phyloP scores from a whole-genome alignment of 371 early-diverging fungal species.

The Apophysomyces variabilis region DNA sequence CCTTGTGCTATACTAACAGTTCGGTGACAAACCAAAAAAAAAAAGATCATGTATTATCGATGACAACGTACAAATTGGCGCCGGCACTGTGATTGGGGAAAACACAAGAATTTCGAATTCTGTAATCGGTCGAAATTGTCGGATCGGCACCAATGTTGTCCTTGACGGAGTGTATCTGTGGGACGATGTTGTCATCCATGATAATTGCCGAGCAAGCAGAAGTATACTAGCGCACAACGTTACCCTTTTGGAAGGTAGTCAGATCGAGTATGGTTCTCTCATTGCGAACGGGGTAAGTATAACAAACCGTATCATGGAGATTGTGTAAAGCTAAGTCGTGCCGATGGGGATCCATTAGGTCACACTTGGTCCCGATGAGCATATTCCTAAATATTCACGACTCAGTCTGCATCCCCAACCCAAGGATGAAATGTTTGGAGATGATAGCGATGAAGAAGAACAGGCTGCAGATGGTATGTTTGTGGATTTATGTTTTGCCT shows the following conservation, averaged over 20 bases:
- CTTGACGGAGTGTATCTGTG: slow-evolving; percentile 86
- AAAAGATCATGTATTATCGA: slow-evolving; percentile 74
- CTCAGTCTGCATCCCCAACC: slow-evolving; percentile 61
- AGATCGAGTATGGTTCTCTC: slow-evolving; percentile 72
- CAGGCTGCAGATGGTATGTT: slow-evolving; percentile 44
- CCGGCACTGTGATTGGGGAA: slow-evolving; percentile 77
- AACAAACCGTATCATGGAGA: not conserved
- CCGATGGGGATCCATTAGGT: slow-evolving; percentile 45
- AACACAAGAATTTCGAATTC: slow-evolving; percentile 72
- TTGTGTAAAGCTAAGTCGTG: not conserved
- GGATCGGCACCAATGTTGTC: slow-evolving; percentile 74
- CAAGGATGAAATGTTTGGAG: slow-evolving; percentile 44
- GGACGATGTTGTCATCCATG: slow-evolving; percentile 74
- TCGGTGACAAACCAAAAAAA: not conserved
- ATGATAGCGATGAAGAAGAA: slow-evolving; percentile 54
- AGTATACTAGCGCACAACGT: slow-evolving; percentile 82
- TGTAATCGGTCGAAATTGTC: slow-evolving; percentile 85
- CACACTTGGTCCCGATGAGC: slow-evolving; percentile 77
- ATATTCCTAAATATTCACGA: slow-evolving; percentile 71
- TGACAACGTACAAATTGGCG: slow-evolving; percentile 84
- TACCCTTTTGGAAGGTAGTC: slow-evolving; percentile 65
- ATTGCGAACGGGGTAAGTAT: slow-evolving; percentile 63
- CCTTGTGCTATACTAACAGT: too few species aligned
- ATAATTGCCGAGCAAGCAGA: slow-evolving; percentile 64
- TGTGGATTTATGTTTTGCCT: not conserved